phyloP scores from a whole-genome alignment of 78 protist species.

The Creolimax fragrantissima region DNA sequence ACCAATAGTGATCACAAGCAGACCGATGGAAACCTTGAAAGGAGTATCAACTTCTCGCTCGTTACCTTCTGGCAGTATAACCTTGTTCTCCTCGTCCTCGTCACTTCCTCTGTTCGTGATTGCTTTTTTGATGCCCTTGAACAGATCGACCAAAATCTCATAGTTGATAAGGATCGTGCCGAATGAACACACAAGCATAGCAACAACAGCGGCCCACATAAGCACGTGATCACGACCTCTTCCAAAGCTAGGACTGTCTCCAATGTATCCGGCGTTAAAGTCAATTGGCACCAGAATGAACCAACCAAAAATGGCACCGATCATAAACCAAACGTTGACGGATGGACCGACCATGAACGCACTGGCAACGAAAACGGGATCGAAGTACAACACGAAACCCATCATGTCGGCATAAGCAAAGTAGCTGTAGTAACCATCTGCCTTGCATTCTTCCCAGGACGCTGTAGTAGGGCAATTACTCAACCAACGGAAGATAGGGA shows the following conservation, averaged over 20 bases:
- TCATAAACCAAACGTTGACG: conserved; percentile 24
- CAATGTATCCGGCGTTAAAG: not conserved
- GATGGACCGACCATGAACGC: conserved; percentile 18
- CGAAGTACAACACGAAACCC: conserved; percentile 5
- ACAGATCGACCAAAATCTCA: not conserved
- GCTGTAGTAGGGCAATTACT: not conserved
- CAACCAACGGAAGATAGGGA: conserved; percentile 16
- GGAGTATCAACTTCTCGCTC: not conserved
- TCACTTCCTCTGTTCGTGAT: not conserved
- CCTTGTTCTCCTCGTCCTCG: not conserved
- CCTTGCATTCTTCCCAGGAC: not conserved
- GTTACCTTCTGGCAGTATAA: not conserved
- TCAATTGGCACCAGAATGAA: not conserved
- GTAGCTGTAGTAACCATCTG: not conserved
- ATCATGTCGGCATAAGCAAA: not conserved
- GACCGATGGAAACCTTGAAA: not conserved
- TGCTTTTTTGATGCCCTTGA: not conserved
- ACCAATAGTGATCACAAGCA: not conserved
- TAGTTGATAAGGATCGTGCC: not conserved
- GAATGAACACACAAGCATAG: not conserved
- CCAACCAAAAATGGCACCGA: not conserved
- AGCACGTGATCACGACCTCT: not conserved
- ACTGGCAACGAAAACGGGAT: conserved; percentile 23
- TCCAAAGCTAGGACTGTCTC: not conserved
- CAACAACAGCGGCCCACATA: conserved; percentile 11